Evolutionary conservation across 2,329 filamentous ascomycete species (phyloP).

Genomic region (Aspergillus fijiensis): DNA sequence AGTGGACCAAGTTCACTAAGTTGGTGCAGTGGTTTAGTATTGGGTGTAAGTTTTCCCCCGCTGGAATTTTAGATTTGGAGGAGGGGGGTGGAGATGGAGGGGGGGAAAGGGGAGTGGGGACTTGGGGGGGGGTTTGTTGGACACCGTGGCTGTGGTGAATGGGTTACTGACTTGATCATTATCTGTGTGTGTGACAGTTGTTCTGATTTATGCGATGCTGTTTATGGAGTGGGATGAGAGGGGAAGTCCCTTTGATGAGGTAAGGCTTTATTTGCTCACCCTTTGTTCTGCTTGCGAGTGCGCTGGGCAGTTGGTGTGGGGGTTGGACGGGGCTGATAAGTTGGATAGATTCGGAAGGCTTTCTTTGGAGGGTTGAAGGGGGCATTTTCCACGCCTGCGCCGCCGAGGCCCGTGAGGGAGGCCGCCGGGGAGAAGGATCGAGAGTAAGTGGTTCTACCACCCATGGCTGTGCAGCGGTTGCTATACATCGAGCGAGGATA

Average conservation of each 20-base stretch:
- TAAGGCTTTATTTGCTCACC: conserved; percentile 23
- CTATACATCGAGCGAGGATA: too few species aligned
- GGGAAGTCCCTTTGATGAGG: conserved; percentile 42
- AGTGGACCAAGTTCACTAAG: conserved; percentile 58
- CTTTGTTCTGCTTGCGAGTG: background rate
- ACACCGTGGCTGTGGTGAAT: background rate
- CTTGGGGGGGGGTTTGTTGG: background rate
- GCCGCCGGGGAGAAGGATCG: conserved; percentile 17
- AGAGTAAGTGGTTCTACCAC: background rate
- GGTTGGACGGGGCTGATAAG: background rate
- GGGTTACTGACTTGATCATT: background rate
- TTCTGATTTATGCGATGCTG: conserved; percentile 44
- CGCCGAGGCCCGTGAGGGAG: conserved; percentile 27
- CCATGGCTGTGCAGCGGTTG: background rate
- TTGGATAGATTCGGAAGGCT: conserved; percentile 32
- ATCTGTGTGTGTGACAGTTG: conserved; percentile 30
- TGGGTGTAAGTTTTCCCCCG: conserved; percentile 44
- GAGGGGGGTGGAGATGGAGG: background rate
- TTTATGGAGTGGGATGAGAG: conserved; percentile 48
- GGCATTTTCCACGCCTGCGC: conserved; percentile 35
- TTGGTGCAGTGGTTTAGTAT: conserved; percentile 57
- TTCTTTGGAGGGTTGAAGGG: conserved; percentile 34
- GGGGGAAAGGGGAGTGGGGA: background rate
- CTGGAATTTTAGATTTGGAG: background rate
- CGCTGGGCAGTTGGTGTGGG: background rate